These are phyloP conservation scores for Furcasterigmium furcatum DNA, from an alignment of 2,329 filamentous ascomycete genomes.

Conservation along the genomic window DNA sequence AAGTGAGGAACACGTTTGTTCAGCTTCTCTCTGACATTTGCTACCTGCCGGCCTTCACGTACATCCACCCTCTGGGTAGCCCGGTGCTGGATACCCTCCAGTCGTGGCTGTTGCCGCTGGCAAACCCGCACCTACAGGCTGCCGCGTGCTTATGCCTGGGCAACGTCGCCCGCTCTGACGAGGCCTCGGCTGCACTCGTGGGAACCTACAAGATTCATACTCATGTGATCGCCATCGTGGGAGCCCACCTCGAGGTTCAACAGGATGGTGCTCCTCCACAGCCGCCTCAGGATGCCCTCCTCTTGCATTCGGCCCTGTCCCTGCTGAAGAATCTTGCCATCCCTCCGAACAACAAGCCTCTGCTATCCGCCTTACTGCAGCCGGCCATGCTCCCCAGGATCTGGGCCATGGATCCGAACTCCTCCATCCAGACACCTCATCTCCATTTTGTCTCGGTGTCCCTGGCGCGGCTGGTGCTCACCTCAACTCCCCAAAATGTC, in stretches of 20 bases:
- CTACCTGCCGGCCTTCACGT: slow-evolving; percentile 42
- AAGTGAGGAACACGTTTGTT: slow-evolving; percentile 47
- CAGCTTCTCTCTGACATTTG: slow-evolving; percentile 51
- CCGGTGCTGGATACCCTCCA: slow-evolving; percentile 37
- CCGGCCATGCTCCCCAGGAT: slow-evolving; percentile 46
- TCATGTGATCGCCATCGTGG: slow-evolving; percentile 35
- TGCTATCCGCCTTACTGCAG: slow-evolving; percentile 43
- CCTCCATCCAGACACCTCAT: slow-evolving; percentile 38
- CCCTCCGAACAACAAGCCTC: slow-evolving; percentile 48
- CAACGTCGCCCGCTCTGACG: slow-evolving; percentile 59
- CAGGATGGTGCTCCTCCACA: neutral
- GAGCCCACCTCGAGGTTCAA: slow-evolving; percentile 12
- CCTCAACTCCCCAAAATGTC: slow-evolving; percentile 50
- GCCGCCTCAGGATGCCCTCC: slow-evolving; percentile 37
- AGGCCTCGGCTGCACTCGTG: slow-evolving; percentile 47
- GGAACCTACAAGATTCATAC: slow-evolving; percentile 33
- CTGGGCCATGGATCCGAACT: slow-evolving; percentile 46
- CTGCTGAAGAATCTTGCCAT: slow-evolving; percentile 66
- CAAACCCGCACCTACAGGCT: slow-evolving; percentile 43
- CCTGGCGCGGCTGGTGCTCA: slow-evolving; percentile 53
- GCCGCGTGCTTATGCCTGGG: slow-evolving; percentile 60
- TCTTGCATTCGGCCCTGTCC: slow-evolving; percentile 54
- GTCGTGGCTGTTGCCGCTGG: slow-evolving; percentile 39
- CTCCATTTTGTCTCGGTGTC: slow-evolving; percentile 60
- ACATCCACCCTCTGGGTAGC: slow-evolving; percentile 36